These are phyloP conservation scores for Alternaria sp. DNA, from an alignment of 2,329 filamentous ascomycete species.

Conservation along the genomic window DNA sequence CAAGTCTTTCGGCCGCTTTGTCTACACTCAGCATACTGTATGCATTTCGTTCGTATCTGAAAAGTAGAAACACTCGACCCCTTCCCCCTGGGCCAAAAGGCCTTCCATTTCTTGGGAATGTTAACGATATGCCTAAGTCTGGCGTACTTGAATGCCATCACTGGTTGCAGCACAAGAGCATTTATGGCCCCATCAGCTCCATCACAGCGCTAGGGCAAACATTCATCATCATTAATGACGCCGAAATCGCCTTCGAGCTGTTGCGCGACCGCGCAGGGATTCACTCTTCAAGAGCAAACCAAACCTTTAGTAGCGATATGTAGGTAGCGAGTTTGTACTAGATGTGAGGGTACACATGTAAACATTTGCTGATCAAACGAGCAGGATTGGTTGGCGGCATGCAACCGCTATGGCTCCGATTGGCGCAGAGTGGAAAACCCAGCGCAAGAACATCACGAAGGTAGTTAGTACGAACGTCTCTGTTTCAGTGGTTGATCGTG, in stretches of 20 bases:
- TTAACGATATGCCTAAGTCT: slow-evolving; percentile 57
- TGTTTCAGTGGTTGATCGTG: slow-evolving; percentile 29
- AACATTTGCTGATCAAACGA: not conserved
- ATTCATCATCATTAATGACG: slow-evolving; percentile 38
- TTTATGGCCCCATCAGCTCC: slow-evolving; percentile 39
- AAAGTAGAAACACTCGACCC: slow-evolving; percentile 9
- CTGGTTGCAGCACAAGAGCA: slow-evolving; percentile 55
- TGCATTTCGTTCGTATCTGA: not conserved
- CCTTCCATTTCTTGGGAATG: slow-evolving; percentile 60
- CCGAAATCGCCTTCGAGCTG: slow-evolving; percentile 34
- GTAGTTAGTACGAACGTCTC: slow-evolving; percentile 30
- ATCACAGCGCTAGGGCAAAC: slow-evolving; percentile 38
- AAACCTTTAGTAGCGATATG: slow-evolving; percentile 33
- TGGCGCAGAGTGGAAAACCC: slow-evolving; percentile 29
- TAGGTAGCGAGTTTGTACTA: slow-evolving; percentile 12
- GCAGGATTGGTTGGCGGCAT: slow-evolving; percentile 33
- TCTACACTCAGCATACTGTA: not conserved
- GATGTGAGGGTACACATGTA: slow-evolving; percentile 16
- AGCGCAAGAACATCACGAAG: slow-evolving; percentile 39
- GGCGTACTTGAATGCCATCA: slow-evolving; percentile 52
- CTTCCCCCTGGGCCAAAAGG: slow-evolving; percentile 62
- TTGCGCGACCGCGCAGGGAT: slow-evolving; percentile 34
- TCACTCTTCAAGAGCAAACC: slow-evolving; percentile 33
- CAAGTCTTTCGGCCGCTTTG: not conserved
- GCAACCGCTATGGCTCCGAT: slow-evolving; percentile 29